Percentiles rank a stretch among this genome's conserved stretches.
These are phyloP conservation scores for Lepiota venenata DNA, from an alignment of 768 basidiomycete genomes.

Conservation along the genomic window DNA sequence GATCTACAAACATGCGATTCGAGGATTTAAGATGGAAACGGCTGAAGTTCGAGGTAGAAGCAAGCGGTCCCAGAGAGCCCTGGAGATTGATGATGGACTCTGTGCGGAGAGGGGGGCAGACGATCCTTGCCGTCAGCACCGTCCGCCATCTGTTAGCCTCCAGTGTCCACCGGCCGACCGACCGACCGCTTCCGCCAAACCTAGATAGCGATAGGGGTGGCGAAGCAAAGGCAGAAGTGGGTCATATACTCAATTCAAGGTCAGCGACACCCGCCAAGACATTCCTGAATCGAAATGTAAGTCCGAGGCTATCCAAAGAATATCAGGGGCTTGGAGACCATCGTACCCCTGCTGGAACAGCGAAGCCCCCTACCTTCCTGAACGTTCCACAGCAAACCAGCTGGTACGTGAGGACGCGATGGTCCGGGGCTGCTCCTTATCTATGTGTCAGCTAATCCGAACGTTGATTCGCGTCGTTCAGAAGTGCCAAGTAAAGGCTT, in stretches of 20 bases:
- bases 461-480: neutral
- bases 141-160: neutral
- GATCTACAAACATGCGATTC: neutral
- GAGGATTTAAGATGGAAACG: slow-evolving; percentile 3
- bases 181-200: neutral
- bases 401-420: neutral
- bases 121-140: neutral
- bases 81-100: slow-evolving; percentile 2
- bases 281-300: neutral
- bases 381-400: too few species aligned
- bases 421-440: neutral
- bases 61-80: neutral
- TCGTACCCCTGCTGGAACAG: neutral
- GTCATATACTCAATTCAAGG: neutral
- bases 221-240: neutral
- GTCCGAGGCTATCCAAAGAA: neutral
- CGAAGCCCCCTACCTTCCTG: neutral
- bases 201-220: neutral
- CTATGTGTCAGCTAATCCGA: neutral
- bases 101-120: neutral
- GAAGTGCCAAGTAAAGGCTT: slow-evolving; percentile 1
- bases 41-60: slow-evolving; percentile 1
- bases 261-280: slow-evolving; percentile 1
- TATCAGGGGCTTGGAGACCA: neutral
- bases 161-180: neutral